Base-by-base conservation (phyloP, 805 yeast genomes). In the Teunomyces lycoperdinae region DNA sequence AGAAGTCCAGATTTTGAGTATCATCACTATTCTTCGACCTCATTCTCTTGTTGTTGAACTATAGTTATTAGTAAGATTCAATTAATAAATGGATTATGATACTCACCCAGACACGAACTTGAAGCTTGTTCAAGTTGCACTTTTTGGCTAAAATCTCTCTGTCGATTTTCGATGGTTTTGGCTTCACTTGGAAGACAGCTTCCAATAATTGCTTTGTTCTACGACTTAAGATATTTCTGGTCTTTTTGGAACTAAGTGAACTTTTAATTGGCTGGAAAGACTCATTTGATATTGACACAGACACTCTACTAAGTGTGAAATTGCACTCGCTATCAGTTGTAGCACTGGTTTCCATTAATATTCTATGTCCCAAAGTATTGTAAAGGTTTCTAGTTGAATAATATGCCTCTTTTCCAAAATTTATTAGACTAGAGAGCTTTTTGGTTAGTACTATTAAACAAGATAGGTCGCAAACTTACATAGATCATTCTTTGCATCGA, bases 21-120 rank as follows among this genome's bases (percentile, higher is more conserved):
- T 6, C 24, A 14, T 11, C 16, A 36, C 9, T 36, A 36, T 36
- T 36, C 35, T 60, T 63, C 2, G 58, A 53, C 14, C 65, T 52
- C 60, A 58, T 61, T 47, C 70, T 52, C 44, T 60, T 61, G 40
- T 66, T 67, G 1, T 67, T 63, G 42, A 67, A 66, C 66, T 60
- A 43, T 9, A 16, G 9, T 17, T 20, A 52, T 50, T 50, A 48
- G 58, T 54, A 39, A 9, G 7, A 17, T 9, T 8, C 28, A 9
- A 17, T 3, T 11, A 3, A 13, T 8, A 7, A 9, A n/a, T 9
- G 26, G n/a, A 8, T 9, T 6, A 42, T 8, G 16, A n/a, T 32
- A 61, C 67, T 33, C 57, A 63, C 67, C 72, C 72, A 66, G 2
- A 64, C 67, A 7, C 71, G 53, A 2, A 67, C 68, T 50, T 66